Percentiles rank a stretch among this genome's conserved stretches.
Conservation (phyloP, 768 basidiomycete species). For the Trametes maxima region DNA sequence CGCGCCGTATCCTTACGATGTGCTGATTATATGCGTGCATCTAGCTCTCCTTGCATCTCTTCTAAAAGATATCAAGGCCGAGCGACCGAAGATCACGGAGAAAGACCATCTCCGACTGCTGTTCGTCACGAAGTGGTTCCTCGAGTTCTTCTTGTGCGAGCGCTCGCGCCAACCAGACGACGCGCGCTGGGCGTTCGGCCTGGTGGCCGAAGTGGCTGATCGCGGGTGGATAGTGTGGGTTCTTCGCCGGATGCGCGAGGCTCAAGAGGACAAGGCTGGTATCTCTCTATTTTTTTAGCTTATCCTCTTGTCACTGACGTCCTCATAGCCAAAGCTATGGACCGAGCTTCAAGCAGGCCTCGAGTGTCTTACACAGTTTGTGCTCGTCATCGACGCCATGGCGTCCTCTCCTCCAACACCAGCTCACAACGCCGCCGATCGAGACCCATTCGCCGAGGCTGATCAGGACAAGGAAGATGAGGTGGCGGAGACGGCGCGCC, state of each 20-base stretch:
- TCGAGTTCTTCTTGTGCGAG: conserved; percentile 80
- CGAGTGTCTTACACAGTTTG: conserved; percentile 90
- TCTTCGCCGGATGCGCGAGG: conserved; percentile 82
- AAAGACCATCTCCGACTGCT: conserved; percentile 91
- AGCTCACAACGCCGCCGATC: conserved; percentile 20
- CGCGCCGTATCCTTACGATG: not conserved
- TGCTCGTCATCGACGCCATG: conserved; percentile 88
- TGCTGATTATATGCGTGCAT: not conserved
- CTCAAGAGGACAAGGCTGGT: conserved; percentile 87
- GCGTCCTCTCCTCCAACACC: conserved; percentile 46
- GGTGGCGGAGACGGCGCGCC: conserved; percentile 74
- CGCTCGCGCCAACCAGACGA: conserved; percentile 42
- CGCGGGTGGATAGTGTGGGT: conserved; percentile 90
- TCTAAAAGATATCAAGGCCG: conserved; percentile 91
- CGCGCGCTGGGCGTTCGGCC: conserved; percentile 62
- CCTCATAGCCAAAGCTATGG: conserved; percentile 84
- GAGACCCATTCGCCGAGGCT: conserved; percentile 17
- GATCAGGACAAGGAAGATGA: conserved; percentile 13
- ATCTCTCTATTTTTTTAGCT: not conserved
- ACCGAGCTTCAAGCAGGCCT: conserved; percentile 92
- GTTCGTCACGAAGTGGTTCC: conserved; percentile 87
- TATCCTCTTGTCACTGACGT: not conserved
- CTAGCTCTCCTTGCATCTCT: conserved; percentile 87
- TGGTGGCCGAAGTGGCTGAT: conserved; percentile 85
- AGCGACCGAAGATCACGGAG: conserved; percentile 90